These are phyloP conservation scores for Cutaneotrichosporon cutaneum DNA, from an alignment of 1,284 basidiomycete species.

Conservation along the genomic window DNA sequence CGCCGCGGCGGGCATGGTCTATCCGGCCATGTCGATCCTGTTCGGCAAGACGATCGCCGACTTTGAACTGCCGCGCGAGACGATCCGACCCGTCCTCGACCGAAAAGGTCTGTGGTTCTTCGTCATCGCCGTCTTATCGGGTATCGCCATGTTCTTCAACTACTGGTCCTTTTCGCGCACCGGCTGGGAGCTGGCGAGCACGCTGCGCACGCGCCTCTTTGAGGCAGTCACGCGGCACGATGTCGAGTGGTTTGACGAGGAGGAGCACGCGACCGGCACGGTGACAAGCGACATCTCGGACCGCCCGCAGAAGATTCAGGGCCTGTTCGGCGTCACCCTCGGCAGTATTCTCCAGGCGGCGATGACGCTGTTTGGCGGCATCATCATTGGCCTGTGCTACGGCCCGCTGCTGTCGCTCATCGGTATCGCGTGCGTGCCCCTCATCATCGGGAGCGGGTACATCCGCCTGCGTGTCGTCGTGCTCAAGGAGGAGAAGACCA, in stretches of 20 bases:
- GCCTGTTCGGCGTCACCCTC: slow-evolving; percentile 83
- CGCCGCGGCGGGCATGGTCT: slow-evolving; percentile 65
- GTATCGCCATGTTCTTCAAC: slow-evolving; percentile 63
- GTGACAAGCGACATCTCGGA: slow-evolving; percentile 80
- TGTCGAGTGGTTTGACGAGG: slow-evolving; percentile 83
- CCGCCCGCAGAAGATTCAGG: slow-evolving; percentile 87
- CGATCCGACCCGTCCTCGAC: slow-evolving; percentile 46
- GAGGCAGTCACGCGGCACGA: slow-evolving; percentile 77
- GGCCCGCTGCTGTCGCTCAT: slow-evolving; percentile 50
- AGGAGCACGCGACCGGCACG: slow-evolving; percentile 73
- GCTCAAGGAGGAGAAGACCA: slow-evolving; percentile 83
- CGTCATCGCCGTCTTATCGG: slow-evolving; percentile 72
- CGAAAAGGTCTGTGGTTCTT: slow-evolving; percentile 68
- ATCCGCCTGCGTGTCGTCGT: slow-evolving; percentile 69
- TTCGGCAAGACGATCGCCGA: slow-evolving; percentile 66
- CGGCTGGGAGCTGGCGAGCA: slow-evolving; percentile 66
- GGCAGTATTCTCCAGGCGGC: slow-evolving; percentile 79
- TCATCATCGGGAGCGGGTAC: slow-evolving; percentile 81
- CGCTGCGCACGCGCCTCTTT: slow-evolving; percentile 69
- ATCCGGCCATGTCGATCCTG: slow-evolving; percentile 80
- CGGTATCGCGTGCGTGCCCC: slow-evolving; percentile 71
- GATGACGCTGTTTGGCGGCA: slow-evolving; percentile 73
- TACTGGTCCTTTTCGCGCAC: slow-evolving; percentile 67
- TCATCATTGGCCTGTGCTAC: slow-evolving; percentile 72
- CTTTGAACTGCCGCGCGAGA: slow-evolving; percentile 53